Evolutionary conservation across 257 asterid genomes (phyloP).

Genomic region (Lavandula angustifolia): DNA sequence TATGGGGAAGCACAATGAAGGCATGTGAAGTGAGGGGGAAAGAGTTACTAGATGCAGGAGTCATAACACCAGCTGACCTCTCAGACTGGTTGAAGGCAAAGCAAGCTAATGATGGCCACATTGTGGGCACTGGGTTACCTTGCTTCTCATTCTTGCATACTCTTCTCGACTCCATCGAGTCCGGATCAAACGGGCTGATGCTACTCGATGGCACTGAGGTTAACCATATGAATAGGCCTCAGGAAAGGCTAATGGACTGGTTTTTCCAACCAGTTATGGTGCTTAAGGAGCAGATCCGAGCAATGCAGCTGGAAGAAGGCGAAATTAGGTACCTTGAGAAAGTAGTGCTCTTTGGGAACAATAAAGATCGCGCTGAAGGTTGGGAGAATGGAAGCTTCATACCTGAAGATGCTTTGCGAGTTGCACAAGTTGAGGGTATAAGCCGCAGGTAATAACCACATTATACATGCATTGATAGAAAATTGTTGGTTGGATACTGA

Average conservation of each 20-base stretch:
- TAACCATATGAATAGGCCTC: conserved; percentile 77
- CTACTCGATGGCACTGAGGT: conserved; percentile 75
- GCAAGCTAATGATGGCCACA: conserved; percentile 45
- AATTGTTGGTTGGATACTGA: not conserved
- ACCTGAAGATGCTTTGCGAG: conserved; percentile 66
- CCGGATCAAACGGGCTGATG: conserved; percentile 66
- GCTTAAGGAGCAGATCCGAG: conserved; percentile 83
- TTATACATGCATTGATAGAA: no score
- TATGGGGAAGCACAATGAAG: conserved; percentile 78
- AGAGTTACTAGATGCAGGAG: conserved; percentile 56
- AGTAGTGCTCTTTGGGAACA: conserved; percentile 56
- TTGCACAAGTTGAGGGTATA: conserved; percentile 89
- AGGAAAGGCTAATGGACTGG: conserved; percentile 84
- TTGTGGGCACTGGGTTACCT: conserved; percentile 68
- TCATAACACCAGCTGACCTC: conserved; percentile 64
- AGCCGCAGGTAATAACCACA: conserved; percentile 64
- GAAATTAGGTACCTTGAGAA: conserved; percentile 73
- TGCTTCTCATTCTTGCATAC: conserved; percentile 63
- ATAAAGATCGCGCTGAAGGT: conserved; percentile 53
- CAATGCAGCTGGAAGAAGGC: conserved; percentile 62
- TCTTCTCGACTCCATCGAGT: conserved; percentile 60
- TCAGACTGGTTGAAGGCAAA: conserved; percentile 77
- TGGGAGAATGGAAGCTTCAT: conserved; percentile 76
- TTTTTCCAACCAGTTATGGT: conserved; percentile 84
- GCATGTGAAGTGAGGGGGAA: conserved; percentile 61